Evolutionary conservation across 129 eudicot species (phyloP).

Genomic region (Calendula officinalis): DNA sequence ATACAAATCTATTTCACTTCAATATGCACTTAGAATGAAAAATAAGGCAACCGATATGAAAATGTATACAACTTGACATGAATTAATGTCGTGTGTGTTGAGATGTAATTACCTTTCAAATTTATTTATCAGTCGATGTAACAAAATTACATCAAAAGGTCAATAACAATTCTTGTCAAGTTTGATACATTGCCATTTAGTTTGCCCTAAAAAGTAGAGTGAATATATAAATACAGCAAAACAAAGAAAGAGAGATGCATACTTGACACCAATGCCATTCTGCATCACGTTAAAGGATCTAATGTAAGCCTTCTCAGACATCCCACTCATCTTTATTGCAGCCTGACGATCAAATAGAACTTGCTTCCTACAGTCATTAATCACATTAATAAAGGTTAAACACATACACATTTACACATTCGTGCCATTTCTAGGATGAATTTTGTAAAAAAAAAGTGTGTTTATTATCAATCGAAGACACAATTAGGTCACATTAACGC

Average conservation of each 20-base stretch:
- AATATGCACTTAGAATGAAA: not conserved
- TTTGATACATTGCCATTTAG: too few species aligned
- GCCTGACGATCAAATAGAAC: slow-evolving; percentile 67
- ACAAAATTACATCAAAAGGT: too few species aligned
- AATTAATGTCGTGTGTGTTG: too few species aligned
- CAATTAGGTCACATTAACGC: not conserved
- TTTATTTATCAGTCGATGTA: too few species aligned
- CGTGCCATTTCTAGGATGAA: too few species aligned
- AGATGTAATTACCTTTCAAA: too few species aligned
- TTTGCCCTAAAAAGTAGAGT: not conserved
- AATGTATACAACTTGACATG: too few species aligned
- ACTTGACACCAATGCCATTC: slow-evolving; percentile 81
- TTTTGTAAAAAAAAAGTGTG: too few species aligned
- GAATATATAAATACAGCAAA: too few species aligned
- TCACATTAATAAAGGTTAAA: not conserved
- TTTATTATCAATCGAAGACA: not conserved
- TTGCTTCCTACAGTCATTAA: slow-evolving; percentile 48
- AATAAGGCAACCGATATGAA: not conserved
- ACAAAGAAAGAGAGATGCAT: slow-evolving; percentile 17
- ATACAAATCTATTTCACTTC: not conserved
- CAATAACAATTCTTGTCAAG: too few species aligned
- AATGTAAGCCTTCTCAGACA: slow-evolving; percentile 89
- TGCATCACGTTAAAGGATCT: slow-evolving; percentile 90
- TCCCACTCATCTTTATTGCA: slow-evolving; percentile 79
- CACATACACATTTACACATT: too few species aligned